A percentile compares a stretch with the other conserved stretches of the same genome.
Conservation (phyloP, 208 protist genomes). For the Histomonas meleagridis region DNA sequence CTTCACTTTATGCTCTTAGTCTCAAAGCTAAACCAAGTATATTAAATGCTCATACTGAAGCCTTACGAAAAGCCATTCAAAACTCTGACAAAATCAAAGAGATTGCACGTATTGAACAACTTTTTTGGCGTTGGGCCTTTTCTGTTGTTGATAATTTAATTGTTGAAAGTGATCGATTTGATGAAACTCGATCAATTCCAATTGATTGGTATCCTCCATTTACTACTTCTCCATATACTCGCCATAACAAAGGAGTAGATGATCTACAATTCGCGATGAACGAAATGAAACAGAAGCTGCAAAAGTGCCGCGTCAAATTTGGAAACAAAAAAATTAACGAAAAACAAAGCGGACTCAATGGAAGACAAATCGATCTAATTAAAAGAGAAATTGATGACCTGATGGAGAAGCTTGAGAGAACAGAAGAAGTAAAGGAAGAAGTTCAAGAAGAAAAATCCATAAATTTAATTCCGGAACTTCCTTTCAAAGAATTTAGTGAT, state of each 20-base stretch:
- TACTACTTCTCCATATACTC: background rate
- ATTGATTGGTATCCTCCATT: background rate
- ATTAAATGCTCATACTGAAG: background rate
- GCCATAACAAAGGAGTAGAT: background rate
- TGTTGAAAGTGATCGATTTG: background rate
- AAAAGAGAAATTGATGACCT: constrained; percentile 20
- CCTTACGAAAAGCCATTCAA: background rate
- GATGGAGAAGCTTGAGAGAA: background rate
- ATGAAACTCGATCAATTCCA: background rate
- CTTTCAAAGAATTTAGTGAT: constrained; percentile 12
- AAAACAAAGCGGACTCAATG: background rate
- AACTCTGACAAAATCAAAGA: background rate
- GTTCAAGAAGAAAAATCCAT: background rate
- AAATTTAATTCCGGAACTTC: background rate
- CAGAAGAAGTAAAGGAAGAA: background rate
- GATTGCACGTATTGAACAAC: background rate
- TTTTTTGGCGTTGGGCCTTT: background rate
- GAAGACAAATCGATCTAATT: background rate
- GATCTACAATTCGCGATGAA: background rate
- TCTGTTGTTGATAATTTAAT: background rate
- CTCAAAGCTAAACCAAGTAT: background rate
- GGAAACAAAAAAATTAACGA: background rate
- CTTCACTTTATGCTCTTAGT: background rate
- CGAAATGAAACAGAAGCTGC: background rate
- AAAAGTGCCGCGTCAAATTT: background rate